phyloP scores from a whole-genome alignment of 768 basidiomycete genomes.

The Russula brevipes region DNA sequence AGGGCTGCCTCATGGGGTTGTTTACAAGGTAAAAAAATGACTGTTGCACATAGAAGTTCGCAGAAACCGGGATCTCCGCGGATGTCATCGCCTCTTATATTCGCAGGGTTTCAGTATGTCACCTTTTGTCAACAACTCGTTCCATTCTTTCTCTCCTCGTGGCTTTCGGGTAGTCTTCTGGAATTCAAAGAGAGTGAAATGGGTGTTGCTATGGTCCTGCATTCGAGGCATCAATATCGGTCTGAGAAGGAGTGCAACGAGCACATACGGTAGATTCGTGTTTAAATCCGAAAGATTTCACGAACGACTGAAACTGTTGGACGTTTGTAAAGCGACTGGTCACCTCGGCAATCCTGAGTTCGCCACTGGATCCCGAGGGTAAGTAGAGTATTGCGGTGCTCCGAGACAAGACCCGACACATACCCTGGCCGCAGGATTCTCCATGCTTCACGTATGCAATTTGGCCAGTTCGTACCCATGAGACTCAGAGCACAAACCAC shows the following conservation, averaged over 20 bases:
- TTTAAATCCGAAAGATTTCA: slow-evolving; percentile 68
- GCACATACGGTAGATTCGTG: slow-evolving; percentile 57
- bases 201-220: slow-evolving; percentile 77
- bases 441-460: slow-evolving; percentile 84
- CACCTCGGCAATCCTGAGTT: slow-evolving; percentile 85
- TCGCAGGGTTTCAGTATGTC: slow-evolving; percentile 79
- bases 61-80: not conserved
- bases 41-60: not conserved
- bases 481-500: slow-evolving; percentile 92
- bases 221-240: slow-evolving; percentile 1
- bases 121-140: slow-evolving; percentile 46
- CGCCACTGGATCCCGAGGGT: slow-evolving; percentile 46
- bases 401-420: slow-evolving; percentile 29
- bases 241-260: not conserved
- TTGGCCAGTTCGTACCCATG: slow-evolving; percentile 97
- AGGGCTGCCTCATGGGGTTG: not conserved
- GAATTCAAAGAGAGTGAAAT: slow-evolving; percentile 84
- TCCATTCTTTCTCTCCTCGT: slow-evolving; percentile 58
- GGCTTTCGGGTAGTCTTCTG: slow-evolving; percentile 48
- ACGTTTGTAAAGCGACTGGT: slow-evolving; percentile 72
- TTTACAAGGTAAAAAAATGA: not conserved
- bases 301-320: slow-evolving; percentile 59
- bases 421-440: slow-evolving; percentile 80
- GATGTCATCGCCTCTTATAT: slow-evolving; percentile 74
- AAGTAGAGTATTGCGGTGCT: slow-evolving; percentile 4